Base-by-base conservation (phyloP, 2,329 filamentous ascomycete genomes). In the Metarhizium robertsii region DNA sequence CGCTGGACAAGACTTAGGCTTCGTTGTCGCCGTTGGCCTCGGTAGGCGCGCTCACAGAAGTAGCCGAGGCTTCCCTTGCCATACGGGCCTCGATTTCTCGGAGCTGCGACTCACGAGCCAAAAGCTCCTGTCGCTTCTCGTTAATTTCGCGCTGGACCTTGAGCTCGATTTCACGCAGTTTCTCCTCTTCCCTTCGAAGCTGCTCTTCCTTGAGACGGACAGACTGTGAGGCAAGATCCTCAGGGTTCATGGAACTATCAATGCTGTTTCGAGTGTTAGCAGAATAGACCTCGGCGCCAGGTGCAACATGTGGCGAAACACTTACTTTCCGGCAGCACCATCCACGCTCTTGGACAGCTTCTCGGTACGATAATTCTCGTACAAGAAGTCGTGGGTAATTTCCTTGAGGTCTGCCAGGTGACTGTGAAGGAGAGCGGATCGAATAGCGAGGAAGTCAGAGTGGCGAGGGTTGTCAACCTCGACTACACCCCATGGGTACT, bases 331-430 rank as follows among this genome's bases (percentile, higher is more conserved):
- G 75, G 85, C 81, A 75, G 89, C 88, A 72, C 90, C 90, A 70
- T 96, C 92, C 65, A 99, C 94, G 72, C 91, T 96, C 90, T 97
- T 99, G 80, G 90, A 95, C 67, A 99, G 88, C 81, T 97, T 97
- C 88, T 99, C 94, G 69, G 94, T 99, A 90, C 94, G 91, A 83
- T 99, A 99, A 79, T 99, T 99, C 74, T 99, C 94, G 78, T 99
- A 99, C 61, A 99, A 79, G 86, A 99, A 99, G 75, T 99, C 94
- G 75, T 99, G 94, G 53, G 94, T 99, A 70, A 99, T 99, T 75
- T 99, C 94, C 85, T 99, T 99, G 67, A 99, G 78, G 73, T 99
- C 94, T 59, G 94, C 94, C 70, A 99, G 78, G 79, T 99, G 94
- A 76, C 91, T 96, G 81, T 99, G 94, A 60, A 99, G 83, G 56